phyloP scores from a whole-genome alignment of 768 basidiomycete genomes.

The Amanita thiersii region DNA sequence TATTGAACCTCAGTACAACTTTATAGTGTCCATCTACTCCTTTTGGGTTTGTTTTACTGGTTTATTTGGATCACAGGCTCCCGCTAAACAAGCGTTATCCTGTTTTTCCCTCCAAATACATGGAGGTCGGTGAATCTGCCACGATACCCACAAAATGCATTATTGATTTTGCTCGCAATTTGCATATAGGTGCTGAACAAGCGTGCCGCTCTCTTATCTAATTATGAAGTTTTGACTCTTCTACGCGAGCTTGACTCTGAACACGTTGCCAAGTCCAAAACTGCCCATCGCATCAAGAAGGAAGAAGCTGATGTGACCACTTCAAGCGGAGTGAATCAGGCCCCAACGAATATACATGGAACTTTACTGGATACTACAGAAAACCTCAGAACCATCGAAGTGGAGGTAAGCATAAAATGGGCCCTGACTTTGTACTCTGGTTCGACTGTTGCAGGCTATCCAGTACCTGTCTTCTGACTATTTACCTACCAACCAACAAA shows the following conservation, averaged over 20 bases:
- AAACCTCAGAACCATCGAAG: constrained; percentile 79
- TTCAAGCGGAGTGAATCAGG: constrained; percentile 6
- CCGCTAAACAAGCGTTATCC: too few relatives aligned
- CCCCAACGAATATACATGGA: constrained; percentile 11
- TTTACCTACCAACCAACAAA: constrained; percentile 63
- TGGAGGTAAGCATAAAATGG: constrained; percentile 49
- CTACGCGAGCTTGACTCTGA: constrained; percentile 72
- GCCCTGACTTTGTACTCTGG: neutral
- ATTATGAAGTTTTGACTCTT: constrained; percentile 77
- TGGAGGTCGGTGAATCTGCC: constrained; percentile 2
- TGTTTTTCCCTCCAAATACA: too few relatives aligned
- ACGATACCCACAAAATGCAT: too few relatives aligned
- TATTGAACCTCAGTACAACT: too few relatives aligned
- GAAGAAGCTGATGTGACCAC: constrained; percentile 42
- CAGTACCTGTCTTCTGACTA: constrained; percentile 73
- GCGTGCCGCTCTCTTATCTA: constrained; percentile 77
- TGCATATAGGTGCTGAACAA: constrained; percentile 51
- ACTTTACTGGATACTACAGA: constrained; percentile 51
- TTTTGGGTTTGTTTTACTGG: too few relatives aligned
- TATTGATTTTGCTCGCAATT: neutral
- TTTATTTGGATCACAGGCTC: too few relatives aligned
- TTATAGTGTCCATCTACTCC: too few relatives aligned
- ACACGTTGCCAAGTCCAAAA: constrained; percentile 60
- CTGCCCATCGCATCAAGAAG: constrained; percentile 67
- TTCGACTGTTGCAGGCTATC: constrained; percentile 52